Evolutionary conservation across 2,329 filamentous ascomycete species (phyloP).

Genomic region (Fusarium compactum): DNA sequence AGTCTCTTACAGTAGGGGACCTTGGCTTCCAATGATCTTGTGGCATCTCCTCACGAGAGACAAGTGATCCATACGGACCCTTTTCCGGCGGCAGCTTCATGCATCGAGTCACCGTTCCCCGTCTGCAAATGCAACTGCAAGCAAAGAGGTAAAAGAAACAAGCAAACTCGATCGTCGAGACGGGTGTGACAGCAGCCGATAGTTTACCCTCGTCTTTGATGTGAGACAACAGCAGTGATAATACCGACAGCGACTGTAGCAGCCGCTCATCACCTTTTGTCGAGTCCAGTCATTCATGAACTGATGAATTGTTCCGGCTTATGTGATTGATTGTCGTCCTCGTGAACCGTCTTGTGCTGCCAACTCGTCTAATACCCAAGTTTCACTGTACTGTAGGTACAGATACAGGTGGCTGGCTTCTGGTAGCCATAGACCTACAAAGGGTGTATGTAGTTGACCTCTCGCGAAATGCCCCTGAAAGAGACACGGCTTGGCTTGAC

Average conservation of each 20-base stretch:
- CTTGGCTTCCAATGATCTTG: slow-evolving; percentile 29
- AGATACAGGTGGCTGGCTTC: slow-evolving; percentile 6
- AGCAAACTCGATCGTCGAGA: slow-evolving; percentile 33
- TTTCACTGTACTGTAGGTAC: neutral
- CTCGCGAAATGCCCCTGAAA: slow-evolving; percentile 23
- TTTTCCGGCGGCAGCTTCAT: slow-evolving; percentile 35
- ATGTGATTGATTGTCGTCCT: slow-evolving; percentile 20
- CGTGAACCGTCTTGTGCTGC: slow-evolving; percentile 29
- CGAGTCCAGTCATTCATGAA: slow-evolving; percentile 25
- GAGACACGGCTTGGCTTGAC: slow-evolving; percentile 4
- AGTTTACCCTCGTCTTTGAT: slow-evolving; percentile 17
- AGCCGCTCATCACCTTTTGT: neutral
- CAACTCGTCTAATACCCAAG: slow-evolving; percentile 8
- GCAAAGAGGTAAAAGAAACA: neutral
- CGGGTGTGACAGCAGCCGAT: slow-evolving; percentile 26
- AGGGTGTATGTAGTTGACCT: neutral
- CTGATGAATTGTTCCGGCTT: slow-evolving; percentile 13
- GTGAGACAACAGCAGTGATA: slow-evolving; percentile 20
- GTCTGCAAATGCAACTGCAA: slow-evolving; percentile 11
- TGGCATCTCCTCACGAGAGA: slow-evolving; percentile 13
- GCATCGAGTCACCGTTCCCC: slow-evolving; percentile 31
- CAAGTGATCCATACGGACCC: slow-evolving; percentile 23
- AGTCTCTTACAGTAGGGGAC: neutral
- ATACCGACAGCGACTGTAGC: neutral
- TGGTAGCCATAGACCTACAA: slow-evolving; percentile 1